phyloP scores from a whole-genome alignment of 495 filamentous ascomycete species.

The Penicillium flavigenum region DNA sequence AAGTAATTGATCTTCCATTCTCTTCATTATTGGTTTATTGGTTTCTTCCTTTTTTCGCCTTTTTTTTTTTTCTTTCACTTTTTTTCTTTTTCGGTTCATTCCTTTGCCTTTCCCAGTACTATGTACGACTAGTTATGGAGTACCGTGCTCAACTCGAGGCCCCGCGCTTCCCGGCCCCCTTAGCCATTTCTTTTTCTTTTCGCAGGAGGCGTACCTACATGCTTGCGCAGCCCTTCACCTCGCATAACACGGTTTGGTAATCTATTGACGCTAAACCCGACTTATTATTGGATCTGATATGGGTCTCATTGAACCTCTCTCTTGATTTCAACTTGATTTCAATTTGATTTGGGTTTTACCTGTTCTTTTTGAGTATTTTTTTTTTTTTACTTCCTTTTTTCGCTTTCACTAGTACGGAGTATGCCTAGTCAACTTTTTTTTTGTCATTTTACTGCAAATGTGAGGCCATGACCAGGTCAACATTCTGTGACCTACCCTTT shows the following conservation, averaged over 20 bases:
- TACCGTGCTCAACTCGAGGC: conserved; percentile 34
- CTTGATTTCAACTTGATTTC: conserved; percentile 5
- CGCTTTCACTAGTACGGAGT: conserved; percentile 22
- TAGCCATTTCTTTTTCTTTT: conserved; percentile 25
- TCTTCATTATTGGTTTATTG: conserved; percentile 8
- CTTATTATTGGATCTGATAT: conserved; percentile 46
- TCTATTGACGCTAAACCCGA: conserved; percentile 37
- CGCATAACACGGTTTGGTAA: conserved; percentile 15
- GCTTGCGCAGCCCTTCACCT: conserved; percentile 19
- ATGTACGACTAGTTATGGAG: conserved; percentile 32
- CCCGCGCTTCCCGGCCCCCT: conserved; percentile 33
- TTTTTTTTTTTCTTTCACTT: conserved; percentile 9
- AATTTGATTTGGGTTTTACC: conserved; percentile 5
- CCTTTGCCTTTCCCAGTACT: conserved; percentile 26
- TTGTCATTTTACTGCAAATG: conserved; percentile 3
- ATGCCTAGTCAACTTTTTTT: conserved; percentile 8
- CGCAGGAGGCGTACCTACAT: conserved; percentile 28
- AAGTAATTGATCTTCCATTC: conserved; percentile 14
- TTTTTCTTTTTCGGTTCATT: conserved; percentile 26
- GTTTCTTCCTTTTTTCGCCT: conserved; percentile 6
- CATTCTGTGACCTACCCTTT: conserved; percentile 36
- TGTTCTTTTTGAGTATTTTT: neutral
- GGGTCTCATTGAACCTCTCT: conserved; percentile 30
- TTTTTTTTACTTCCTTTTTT: conserved; percentile 8
- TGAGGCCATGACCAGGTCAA: conserved; percentile 24